phyloP scores from a whole-genome alignment of 2,329 filamentous ascomycete genomes.

The Colletotrichum sp. region DNA sequence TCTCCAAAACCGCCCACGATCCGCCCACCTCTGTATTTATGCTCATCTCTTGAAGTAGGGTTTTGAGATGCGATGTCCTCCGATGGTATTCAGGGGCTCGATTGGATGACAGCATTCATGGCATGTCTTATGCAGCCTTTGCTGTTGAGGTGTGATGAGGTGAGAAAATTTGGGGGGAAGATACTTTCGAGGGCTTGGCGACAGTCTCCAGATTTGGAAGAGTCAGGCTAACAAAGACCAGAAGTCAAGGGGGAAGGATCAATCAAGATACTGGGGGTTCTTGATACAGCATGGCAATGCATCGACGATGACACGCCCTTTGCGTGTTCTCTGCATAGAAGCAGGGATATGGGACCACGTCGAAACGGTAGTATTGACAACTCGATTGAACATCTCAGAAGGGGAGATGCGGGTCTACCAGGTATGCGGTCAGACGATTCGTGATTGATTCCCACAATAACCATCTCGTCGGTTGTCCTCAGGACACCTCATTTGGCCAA shows the following conservation, averaged over 20 bases:
- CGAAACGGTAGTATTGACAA: background rate
- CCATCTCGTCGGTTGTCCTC: too few species aligned
- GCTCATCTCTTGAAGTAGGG: background rate
- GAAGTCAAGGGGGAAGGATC: background rate
- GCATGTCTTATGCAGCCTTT: too few species aligned
- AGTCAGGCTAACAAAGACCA: too few species aligned
- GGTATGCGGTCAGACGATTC: background rate
- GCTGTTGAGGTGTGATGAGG: too few species aligned
- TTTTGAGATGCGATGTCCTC: background rate
- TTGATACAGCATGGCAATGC: background rate
- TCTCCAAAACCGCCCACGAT: background rate
- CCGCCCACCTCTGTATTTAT: background rate
- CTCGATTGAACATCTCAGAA: background rate
- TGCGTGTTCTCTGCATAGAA: background rate
- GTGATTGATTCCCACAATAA: background rate
- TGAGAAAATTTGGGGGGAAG: too few species aligned
- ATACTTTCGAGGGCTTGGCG: too few species aligned
- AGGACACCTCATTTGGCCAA: too few species aligned
- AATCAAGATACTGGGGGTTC: background rate
- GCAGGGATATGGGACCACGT: background rate
- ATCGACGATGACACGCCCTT: background rate
- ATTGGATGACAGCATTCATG: too few species aligned
- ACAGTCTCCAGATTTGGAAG: too few species aligned
- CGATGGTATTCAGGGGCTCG: rapidly evolving
- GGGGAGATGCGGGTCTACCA: background rate